These are phyloP conservation scores for Irpex sp. DNA, from an alignment of 1,284 basidiomycete species.

Conservation along the genomic window DNA sequence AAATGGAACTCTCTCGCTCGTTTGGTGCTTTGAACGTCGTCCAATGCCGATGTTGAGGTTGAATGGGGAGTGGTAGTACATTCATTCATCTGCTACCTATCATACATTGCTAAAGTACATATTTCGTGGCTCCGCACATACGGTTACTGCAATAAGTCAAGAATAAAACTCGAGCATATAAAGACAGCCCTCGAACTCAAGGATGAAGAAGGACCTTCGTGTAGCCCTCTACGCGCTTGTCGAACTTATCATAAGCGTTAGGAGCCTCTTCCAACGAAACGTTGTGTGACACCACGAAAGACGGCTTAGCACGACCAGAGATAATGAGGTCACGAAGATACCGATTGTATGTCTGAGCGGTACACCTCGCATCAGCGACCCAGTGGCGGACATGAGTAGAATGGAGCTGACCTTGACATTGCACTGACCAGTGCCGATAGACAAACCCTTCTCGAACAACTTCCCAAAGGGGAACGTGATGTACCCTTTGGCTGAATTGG, in stretches of 20 bases:
- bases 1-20: too few relatives aligned
- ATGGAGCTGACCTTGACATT: conserved; percentile 42
- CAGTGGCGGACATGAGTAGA: background rate
- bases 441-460: conserved; percentile 50
- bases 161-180: too few relatives aligned
- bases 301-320: conserved; percentile 45
- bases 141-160: too few relatives aligned
- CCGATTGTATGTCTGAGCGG: conserved; percentile 41
- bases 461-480: conserved; percentile 51
- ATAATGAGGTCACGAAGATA: conserved; percentile 52
- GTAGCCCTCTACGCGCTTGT: conserved; percentile 45
- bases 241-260: conserved; percentile 48
- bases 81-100: too few relatives aligned
- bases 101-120: too few relatives aligned
- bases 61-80: too few relatives aligned
- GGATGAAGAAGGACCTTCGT: conserved; percentile 49
- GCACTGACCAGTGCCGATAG: conserved; percentile 49
- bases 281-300: conserved; percentile 50
- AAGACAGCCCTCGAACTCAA: conserved; percentile 22
- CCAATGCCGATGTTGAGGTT: too few relatives aligned
- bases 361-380: background rate
- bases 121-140: too few relatives aligned
- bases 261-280: conserved; percentile 41
- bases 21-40: too few relatives aligned
- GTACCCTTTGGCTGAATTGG: conserved; percentile 45